phyloP scores from a whole-genome alignment of 2,329 filamentous ascomycete genomes.

The Cytospora chrysosperma region DNA sequence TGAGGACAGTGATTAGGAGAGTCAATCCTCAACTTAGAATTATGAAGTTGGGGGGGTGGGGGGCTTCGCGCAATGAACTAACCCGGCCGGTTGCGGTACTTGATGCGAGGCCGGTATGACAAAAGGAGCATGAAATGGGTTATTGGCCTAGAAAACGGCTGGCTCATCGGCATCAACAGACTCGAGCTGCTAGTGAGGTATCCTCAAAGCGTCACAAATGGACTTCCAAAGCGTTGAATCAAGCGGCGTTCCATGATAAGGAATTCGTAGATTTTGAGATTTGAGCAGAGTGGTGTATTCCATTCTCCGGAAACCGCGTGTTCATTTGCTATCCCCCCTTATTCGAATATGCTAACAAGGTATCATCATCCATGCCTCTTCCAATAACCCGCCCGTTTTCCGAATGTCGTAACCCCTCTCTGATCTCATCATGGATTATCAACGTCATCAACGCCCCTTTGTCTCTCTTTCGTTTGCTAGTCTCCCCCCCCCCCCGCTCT shows the following conservation, averaged over 20 bases:
- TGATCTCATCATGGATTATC: neutral
- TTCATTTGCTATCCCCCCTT: slow-evolving; percentile 1
- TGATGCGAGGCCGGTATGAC: neutral
- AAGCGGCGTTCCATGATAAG: too few relatives aligned
- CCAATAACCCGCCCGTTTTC: neutral
- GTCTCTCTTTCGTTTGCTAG: neutral
- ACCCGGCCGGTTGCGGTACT: too few relatives aligned
- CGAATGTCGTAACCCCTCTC: slow-evolving; percentile 7
- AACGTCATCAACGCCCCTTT: neutral
- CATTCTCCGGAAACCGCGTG: neutral
- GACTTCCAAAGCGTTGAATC: too few relatives aligned
- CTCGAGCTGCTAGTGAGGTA: neutral
- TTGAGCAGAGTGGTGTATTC: too few relatives aligned
- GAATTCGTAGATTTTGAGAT: too few relatives aligned
- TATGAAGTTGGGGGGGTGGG: too few relatives aligned
- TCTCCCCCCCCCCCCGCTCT: neutral
- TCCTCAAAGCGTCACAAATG: too few relatives aligned
- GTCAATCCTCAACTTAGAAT: neutral
- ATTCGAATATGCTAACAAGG: slow-evolving; percentile 14
- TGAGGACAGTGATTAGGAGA: slow-evolving; percentile 21
- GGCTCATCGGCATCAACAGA: neutral
- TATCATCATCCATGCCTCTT: slow-evolving; percentile 13
- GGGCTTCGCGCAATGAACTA: too few relatives aligned
- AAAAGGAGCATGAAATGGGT: neutral
- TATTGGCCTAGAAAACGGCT: neutral